phyloP scores from a whole-genome alignment of 306 rosid genomes.

The Heteromeles arbutifolia region DNA sequence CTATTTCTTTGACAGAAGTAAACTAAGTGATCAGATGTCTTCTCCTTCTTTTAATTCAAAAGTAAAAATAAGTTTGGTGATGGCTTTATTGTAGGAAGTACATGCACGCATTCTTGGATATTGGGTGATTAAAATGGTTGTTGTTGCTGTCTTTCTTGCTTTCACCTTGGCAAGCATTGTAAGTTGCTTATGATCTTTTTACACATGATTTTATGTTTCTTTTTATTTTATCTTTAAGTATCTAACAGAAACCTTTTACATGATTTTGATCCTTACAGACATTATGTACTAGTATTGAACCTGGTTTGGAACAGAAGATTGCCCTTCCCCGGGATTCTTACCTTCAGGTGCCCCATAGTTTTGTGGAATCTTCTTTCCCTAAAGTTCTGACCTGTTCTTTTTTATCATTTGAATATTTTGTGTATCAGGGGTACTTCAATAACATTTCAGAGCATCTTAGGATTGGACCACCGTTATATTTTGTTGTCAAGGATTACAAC shows the following conservation, averaged over 20 bases:
- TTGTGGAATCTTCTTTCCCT: neutral
- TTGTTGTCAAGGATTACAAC: conserved; percentile 84
- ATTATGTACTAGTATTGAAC: conserved; percentile 73
- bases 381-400: neutral
- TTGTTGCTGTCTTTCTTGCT: conserved; percentile 61
- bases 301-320: conserved; percentile 92
- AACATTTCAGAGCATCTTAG: conserved; percentile 76
- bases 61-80: neutral
- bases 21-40: neutral
- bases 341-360: conserved; percentile 64
- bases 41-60: conserved; percentile 1
- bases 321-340: conserved; percentile 98
- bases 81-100: conserved; percentile 54
- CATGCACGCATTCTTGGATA: conserved; percentile 86
- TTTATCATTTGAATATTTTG: neutral
- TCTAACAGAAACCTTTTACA: neutral
- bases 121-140: conserved; percentile 74
- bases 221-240: neutral
- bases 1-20: neutral
- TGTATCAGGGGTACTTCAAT: conserved; percentile 71
- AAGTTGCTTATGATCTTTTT: conserved; percentile 36
- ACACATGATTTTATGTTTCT: neutral
- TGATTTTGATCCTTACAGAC: conserved; percentile 42
- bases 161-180: conserved; percentile 87
- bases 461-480: conserved; percentile 91